phyloP scores from a whole-genome alignment of 2,329 filamentous ascomycete species.

The Trichoderma brevicompactum region DNA sequence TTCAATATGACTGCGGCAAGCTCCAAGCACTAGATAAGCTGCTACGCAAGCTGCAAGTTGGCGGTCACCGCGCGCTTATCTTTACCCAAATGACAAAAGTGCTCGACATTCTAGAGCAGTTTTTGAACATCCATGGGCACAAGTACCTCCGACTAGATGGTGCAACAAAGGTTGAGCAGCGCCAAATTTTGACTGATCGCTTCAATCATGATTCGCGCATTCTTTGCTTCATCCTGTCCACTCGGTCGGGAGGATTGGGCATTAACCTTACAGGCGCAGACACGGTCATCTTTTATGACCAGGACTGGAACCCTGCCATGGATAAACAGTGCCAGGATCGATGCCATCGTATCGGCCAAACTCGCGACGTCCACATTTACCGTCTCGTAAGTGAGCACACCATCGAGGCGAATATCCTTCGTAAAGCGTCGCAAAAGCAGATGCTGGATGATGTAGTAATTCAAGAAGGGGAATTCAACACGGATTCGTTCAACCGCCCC shows the following conservation, averaged over 20 bases:
- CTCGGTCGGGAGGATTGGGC: slow-evolving; percentile 88
- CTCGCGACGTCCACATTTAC: slow-evolving; percentile 96
- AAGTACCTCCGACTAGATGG: slow-evolving; percentile 96
- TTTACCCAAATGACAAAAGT: slow-evolving; percentile 99
- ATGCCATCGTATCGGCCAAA: slow-evolving; percentile 96
- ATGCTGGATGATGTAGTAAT: slow-evolving; percentile 98
- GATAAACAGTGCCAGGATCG: slow-evolving; percentile 99
- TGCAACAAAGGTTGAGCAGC: slow-evolving; percentile 93
- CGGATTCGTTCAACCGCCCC: slow-evolving; percentile 87
- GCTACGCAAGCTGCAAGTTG: slow-evolving; percentile 82
- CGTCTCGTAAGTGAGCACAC: slow-evolving; percentile 91
- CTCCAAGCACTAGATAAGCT: slow-evolving; percentile 87
- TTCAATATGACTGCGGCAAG: slow-evolving; percentile 98
- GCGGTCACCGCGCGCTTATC: slow-evolving; percentile 91
- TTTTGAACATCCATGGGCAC: slow-evolving; percentile 96
- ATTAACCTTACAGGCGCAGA: slow-evolving; percentile 97
- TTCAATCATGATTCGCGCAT: slow-evolving; percentile 97
- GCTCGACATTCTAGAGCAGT: slow-evolving; percentile 94
- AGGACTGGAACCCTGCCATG: slow-evolving; percentile 99
- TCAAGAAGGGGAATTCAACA: slow-evolving; percentile 97
- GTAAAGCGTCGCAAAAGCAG: slow-evolving; percentile 95
- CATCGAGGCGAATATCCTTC: slow-evolving; percentile 96
- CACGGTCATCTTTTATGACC: slow-evolving; percentile 97
- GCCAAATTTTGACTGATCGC: slow-evolving; percentile 91
- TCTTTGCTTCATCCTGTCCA: slow-evolving; percentile 92